Percentiles rank a stretch among this genome's conserved stretches.
These are phyloP conservation scores for Eucalyptus pauciflora DNA, from an alignment of 345 rosid genomes.

Conservation along the genomic window DNA sequence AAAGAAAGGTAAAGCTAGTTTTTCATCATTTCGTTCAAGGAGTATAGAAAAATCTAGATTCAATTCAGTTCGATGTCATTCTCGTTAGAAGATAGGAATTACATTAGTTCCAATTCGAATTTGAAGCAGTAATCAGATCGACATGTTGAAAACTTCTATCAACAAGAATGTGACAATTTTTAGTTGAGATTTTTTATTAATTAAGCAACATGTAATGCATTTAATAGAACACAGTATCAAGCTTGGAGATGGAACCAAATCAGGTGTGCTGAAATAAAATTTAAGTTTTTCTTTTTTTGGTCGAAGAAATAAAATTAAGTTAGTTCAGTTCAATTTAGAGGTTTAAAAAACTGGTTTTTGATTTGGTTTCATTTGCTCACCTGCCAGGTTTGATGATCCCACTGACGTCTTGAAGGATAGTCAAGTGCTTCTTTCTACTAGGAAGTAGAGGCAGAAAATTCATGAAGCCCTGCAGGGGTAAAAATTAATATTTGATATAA, in stretches of 20 bases:
- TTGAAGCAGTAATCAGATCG: not conserved
- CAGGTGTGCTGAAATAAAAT: not conserved
- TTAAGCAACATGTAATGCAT: not conserved
- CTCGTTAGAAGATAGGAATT: not conserved
- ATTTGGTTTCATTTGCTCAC: not conserved
- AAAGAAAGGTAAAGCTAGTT: not conserved
- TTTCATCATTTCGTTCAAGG: not conserved
- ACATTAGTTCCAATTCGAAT: not conserved
- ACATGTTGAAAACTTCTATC: not conserved
- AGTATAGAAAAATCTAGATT: not conserved
- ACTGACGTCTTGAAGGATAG: slow-evolving; percentile 22
- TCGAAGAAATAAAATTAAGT: too few species aligned
- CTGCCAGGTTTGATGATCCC: slow-evolving; percentile 61
- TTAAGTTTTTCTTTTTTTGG: not conserved
- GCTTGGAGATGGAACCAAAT: not conserved
- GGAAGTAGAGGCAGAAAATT: slow-evolving; percentile 1
- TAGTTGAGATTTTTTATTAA: not conserved
- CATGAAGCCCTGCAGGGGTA: not conserved
- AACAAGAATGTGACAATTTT: not conserved
- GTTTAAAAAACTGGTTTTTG: not conserved
- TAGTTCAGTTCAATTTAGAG: not conserved
- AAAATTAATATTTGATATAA: not conserved
- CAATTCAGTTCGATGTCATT: too few species aligned
- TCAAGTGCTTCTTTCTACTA: slow-evolving; percentile 12
- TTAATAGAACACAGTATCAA: not conserved